Base-by-base conservation (phyloP, 306 rosid genomes). In the Clitoria ternatea region DNA sequence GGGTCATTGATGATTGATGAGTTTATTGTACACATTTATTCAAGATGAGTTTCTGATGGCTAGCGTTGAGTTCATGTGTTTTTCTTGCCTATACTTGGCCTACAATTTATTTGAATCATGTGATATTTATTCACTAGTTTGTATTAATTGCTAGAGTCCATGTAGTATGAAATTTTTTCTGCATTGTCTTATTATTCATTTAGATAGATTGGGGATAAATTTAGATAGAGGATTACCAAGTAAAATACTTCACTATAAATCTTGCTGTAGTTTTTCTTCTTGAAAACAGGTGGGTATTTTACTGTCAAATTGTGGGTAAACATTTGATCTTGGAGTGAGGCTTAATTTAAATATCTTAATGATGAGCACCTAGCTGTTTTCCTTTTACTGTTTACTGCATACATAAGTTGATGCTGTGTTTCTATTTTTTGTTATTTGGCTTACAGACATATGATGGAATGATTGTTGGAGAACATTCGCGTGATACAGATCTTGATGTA, bases 381-480 rank as follows among this genome's bases (percentile, higher is more conserved):
- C 6, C 6, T 36, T 8, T 79, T 23, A 45, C 36, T 52, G n/a
- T 69, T 23, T 68, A 75, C 37, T 56, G 45, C 27, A 26, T 66
- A 4, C 20, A 12, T 45, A 56, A 29, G 66, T 67, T 62, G 54
- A 12, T 20, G 48, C 57, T 54, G 61, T 40, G 27, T 42, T 49
- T 26, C 23, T 27, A 22, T 35, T 70, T 76, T 22, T 33, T 27
- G 62, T n/a, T 7, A 81, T 18, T 82, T 79, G 32, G 35, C 63
- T n/a, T 56, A 66, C 91, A 94, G 99, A 2, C 97, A 7, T 94
- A 94, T 76, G 99, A 94, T 80, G 99, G 99, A 55, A 94, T 94
- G 97, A 94, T 94, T 56, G 81, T 94, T 74, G 99, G 99, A 55
- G 97, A 94, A 59, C 95, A 91, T 72, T 89, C 99, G 12, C 86